These are phyloP conservation scores for Kwoniella sp. DNA, from an alignment of 768 basidiomycete genomes.

Conservation along the genomic window DNA sequence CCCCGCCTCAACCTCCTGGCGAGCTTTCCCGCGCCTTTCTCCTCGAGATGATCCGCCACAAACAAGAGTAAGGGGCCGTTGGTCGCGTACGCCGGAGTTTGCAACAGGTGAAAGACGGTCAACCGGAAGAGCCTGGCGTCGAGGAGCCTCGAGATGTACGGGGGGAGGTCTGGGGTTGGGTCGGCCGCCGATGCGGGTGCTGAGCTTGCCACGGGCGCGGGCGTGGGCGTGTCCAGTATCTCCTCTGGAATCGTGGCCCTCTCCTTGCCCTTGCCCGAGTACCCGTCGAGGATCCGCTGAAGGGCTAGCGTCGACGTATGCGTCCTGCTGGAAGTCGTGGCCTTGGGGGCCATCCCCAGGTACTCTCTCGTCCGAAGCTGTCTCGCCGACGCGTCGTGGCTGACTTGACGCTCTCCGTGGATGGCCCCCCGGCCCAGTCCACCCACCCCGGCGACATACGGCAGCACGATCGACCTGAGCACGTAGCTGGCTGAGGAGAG, in stretches of 20 bases:
- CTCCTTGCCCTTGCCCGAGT: background rate
- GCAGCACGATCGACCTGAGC: constrained; percentile 25
- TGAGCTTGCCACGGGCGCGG: no score
- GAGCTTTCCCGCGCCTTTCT: constrained; percentile 27
- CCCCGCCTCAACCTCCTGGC: constrained; percentile 21
- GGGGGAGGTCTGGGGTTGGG: constrained; percentile 11
- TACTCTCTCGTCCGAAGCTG: background rate
- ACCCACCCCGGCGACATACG: constrained; percentile 12
- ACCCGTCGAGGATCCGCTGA: constrained; percentile 9
- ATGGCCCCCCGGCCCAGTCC: background rate
- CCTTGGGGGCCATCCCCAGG: background rate
- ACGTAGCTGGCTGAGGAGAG: background rate
- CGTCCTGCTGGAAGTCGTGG: background rate
- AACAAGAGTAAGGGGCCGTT: constrained; percentile 13
- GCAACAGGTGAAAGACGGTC: constrained; percentile 27
- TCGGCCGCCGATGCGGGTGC: no score
- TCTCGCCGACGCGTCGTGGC: background rate
- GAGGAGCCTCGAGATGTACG: constrained; percentile 22
- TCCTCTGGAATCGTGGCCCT: no score
- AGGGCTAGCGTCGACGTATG: constrained; percentile 4
- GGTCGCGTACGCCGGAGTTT: constrained; percentile 24
- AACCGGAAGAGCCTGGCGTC: constrained; percentile 23
- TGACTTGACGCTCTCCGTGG: background rate
- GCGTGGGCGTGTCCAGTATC: no score
- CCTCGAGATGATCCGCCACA: constrained; percentile 17